Percentiles rank a stretch among this genome's conserved stretches.
These are phyloP conservation scores for Sarocladium kiliense DNA, from an alignment of 2,329 filamentous ascomycete genomes.

Conservation along the genomic window DNA sequence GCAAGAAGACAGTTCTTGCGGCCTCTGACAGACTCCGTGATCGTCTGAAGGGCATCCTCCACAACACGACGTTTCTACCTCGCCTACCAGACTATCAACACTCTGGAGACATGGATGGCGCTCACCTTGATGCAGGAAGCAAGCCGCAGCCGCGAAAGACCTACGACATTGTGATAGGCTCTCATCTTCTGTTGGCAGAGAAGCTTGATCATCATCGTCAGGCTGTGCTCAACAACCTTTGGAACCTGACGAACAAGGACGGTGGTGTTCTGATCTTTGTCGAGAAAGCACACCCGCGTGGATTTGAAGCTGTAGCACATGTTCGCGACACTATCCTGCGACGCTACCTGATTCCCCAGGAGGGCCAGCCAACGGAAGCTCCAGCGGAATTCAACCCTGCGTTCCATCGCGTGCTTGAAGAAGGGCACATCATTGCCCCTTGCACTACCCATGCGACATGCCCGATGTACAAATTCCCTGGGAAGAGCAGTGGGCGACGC, in stretches of 20 bases:
- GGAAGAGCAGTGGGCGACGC: conserved; percentile 67
- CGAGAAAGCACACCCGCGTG: conserved; percentile 86
- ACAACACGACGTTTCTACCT: conserved; percentile 89
- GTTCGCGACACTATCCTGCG: conserved; percentile 75
- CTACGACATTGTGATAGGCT: conserved; percentile 86
- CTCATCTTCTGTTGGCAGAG: conserved; percentile 73
- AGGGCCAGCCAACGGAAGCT: conserved; percentile 27
- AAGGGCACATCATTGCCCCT: conserved; percentile 62
- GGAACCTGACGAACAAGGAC: conserved; percentile 76
- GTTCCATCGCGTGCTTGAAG: conserved; percentile 42
- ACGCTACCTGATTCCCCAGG: conserved; percentile 58
- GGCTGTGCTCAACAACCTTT: conserved; percentile 78
- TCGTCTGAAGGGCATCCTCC: conserved; percentile 69
- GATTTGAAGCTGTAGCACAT: conserved; percentile 86
- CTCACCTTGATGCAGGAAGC: conserved; percentile 53
- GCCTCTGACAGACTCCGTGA: conserved; percentile 70
- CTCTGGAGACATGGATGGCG: conserved; percentile 52
- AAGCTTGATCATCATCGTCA: conserved; percentile 74
- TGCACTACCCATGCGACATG: conserved; percentile 88
- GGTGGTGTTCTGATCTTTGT: conserved; percentile 83
- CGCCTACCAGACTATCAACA: conserved; percentile 83
- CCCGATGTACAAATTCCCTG: conserved; percentile 77
- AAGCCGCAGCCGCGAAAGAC: conserved; percentile 61
- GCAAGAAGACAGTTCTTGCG: conserved; percentile 76
- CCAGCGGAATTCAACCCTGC: conserved; percentile 35